These are phyloP conservation scores for Dujonia santamariae DNA, from an alignment of 1,139 yeast genomes.

Conservation along the genomic window DNA sequence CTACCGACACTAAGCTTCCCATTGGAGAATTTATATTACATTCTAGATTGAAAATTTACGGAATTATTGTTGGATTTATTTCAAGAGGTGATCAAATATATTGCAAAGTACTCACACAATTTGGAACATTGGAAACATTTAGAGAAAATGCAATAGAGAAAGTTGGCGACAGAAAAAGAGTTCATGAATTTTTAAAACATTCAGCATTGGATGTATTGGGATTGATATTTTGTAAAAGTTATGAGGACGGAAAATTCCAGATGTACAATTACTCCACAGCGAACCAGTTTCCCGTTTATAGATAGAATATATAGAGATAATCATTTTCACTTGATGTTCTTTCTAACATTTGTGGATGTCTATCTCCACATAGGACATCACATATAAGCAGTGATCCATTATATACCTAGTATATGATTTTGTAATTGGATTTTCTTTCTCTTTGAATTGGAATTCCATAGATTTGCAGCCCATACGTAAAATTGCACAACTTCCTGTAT, in stretches of 20 bases:
- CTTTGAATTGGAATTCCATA: too few species aligned
- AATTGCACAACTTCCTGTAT: too few species aligned
- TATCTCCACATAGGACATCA: too few species aligned
- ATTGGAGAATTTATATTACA: slow-evolving; percentile 16
- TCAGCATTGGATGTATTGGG: slow-evolving; percentile 3
- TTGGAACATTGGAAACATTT: slow-evolving; percentile 6
- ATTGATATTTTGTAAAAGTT: slow-evolving; percentile 2
- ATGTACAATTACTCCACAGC: slow-evolving; percentile 2
- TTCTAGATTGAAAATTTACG: slow-evolving; percentile 13
- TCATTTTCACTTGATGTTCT: too few species aligned
- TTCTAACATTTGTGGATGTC: too few species aligned
- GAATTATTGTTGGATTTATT: slow-evolving; percentile 12
- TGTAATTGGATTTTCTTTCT: too few species aligned
- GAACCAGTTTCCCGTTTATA: too few species aligned
- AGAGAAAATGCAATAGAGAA: background rate
- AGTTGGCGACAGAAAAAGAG: background rate
- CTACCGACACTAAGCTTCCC: too few species aligned
- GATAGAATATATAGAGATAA: too few species aligned
- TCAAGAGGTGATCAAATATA: background rate
- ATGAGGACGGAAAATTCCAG: slow-evolving; percentile 1
- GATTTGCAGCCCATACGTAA: too few species aligned
- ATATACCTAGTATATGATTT: too few species aligned
- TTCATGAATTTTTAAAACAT: background rate
- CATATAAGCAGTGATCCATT: too few species aligned
- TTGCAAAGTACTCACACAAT: slow-evolving; percentile 8